These are phyloP conservation scores for Cephalotrichum gorgonifer DNA, from an alignment of 2,329 filamentous ascomycete species.

Conservation along the genomic window DNA sequence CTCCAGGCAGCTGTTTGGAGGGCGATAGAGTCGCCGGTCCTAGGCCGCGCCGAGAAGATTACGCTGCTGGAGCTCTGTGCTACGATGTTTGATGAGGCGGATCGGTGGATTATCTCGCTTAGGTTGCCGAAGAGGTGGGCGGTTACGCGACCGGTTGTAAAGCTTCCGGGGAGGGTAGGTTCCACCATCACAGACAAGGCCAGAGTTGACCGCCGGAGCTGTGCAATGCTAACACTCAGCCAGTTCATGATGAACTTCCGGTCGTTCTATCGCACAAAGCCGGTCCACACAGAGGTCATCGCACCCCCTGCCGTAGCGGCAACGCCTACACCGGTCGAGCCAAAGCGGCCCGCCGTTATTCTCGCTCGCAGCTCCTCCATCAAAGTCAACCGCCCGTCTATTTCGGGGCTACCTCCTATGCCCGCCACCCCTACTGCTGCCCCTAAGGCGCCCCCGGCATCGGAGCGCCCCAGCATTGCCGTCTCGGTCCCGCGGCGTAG, in stretches of 20 bases:
- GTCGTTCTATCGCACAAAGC: slow-evolving; percentile 24
- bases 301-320: slow-evolving; percentile 1
- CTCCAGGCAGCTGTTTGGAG: slow-evolving; percentile 31
- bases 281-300: slow-evolving; percentile 8
- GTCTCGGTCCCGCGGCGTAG: not conserved
- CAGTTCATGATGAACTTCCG: slow-evolving; percentile 17
- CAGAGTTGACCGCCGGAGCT: not conserved
- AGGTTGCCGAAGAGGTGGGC: slow-evolving; percentile 30
- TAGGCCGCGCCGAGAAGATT: slow-evolving; percentile 30
- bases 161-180: slow-evolving; percentile 25
- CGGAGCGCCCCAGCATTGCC: not conserved
- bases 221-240: not conserved
- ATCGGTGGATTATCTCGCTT: slow-evolving; percentile 29
- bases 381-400: slow-evolving; percentile 5
- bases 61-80: slow-evolving; percentile 31
- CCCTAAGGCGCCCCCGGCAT: not conserved
- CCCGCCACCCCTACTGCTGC: not conserved
- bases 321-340: slow-evolving; percentile 1
- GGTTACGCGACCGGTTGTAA: slow-evolving; percentile 22
- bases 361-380: slow-evolving; percentile 8
- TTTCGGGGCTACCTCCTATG: not conserved
- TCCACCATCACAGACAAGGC: not conserved
- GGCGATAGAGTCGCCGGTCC: slow-evolving; percentile 26
- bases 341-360: slow-evolving; percentile 9
- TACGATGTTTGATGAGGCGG: slow-evolving; percentile 35